Evolutionary conservation across 768 basidiomycete species (phyloP).

Genomic region (Kwoniella bestiolae): DNA sequence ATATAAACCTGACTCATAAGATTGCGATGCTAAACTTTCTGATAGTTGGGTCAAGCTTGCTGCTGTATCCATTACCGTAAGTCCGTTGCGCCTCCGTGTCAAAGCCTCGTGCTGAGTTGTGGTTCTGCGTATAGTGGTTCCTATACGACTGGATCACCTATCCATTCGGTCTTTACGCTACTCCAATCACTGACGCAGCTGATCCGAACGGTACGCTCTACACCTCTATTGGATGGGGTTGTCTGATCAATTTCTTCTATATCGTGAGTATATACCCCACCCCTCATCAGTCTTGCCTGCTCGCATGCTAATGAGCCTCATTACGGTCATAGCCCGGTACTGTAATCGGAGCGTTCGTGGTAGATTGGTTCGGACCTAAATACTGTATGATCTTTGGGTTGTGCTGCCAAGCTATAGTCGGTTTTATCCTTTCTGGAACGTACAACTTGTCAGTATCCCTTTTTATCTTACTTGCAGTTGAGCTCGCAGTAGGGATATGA

Average conservation of each 20-base stretch:
- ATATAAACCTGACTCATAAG: not conserved
- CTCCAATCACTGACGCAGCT: slow-evolving; percentile 69
- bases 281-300: not conserved
- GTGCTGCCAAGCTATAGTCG: slow-evolving; percentile 51
- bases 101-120: not conserved
- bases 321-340: slow-evolving; percentile 60
- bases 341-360: slow-evolving; percentile 56
- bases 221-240: slow-evolving; percentile 79
- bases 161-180: slow-evolving; percentile 76
- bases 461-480: not conserved
- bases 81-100: not conserved
- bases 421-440: slow-evolving; percentile 87
- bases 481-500: too few relatives aligned
- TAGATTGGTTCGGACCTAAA: slow-evolving; percentile 56
- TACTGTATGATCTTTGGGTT: slow-evolving; percentile 60
- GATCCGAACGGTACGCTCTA: slow-evolving; percentile 63
- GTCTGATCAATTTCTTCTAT: slow-evolving; percentile 75
- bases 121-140: slow-evolving; percentile 20
- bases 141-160: slow-evolving; percentile 47
- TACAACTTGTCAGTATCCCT: slow-evolving; percentile 60
- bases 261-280: slow-evolving; percentile 53
- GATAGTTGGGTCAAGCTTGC: slow-evolving; percentile 67
- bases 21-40: not conserved
- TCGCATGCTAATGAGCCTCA: not conserved
- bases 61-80: slow-evolving; percentile 69